Base-by-base conservation (phyloP, 352 stramenopile genomes). In the Globisporangium polare region DNA sequence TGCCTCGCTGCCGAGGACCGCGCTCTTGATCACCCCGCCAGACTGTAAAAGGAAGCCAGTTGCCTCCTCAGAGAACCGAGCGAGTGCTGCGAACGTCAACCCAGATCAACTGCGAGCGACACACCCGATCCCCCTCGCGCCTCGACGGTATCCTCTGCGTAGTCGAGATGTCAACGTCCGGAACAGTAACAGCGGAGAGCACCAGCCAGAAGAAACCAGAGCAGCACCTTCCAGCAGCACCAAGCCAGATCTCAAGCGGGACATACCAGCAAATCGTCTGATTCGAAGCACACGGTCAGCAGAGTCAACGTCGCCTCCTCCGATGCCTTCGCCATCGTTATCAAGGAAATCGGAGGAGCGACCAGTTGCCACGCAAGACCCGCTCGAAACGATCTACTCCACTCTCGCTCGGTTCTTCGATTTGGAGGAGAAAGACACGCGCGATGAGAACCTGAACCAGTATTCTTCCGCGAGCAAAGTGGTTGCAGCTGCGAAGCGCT, bases 21-120 rank as follows among this genome's bases (percentile, higher is more conserved):
- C 86, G 10, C 61, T 95, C 49, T 53, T 93, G 1, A 75, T 90
- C 60, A 94, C 86, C 2, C 86, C 86, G 6, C 83, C 82, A 33
- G 59, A 78, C 22, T 86, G 78, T 52, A 88, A 89, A 45, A 60
- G 69, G 20, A 66, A 60, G 22, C 45, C 20, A 59, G 13, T 22
- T 8, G 22, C 45, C 1, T 47, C 27, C 12, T 35, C 29, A 20
- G 61, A 47, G 15, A 45, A 52, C 15, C 60, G 43, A 31, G 27
- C 55, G 9, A 51, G 18, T 26, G 42, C 3, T 42, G 37, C 5
- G 24, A 43, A 47, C 26, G 18, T 13, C 8, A 41, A 31, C 22
- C 66, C 58, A 53, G 49, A 65, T 33, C 60, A 64, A 17, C n/a
- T 68, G 49, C 65, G 47, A 58, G 55, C 69, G 20, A 63, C 58